Evolutionary conservation across 352 stramenopile genomes (phyloP), one percentile per base, ranked within the genome.

Genomic region (Hyaloperonospora arabidopsidis): DNA sequence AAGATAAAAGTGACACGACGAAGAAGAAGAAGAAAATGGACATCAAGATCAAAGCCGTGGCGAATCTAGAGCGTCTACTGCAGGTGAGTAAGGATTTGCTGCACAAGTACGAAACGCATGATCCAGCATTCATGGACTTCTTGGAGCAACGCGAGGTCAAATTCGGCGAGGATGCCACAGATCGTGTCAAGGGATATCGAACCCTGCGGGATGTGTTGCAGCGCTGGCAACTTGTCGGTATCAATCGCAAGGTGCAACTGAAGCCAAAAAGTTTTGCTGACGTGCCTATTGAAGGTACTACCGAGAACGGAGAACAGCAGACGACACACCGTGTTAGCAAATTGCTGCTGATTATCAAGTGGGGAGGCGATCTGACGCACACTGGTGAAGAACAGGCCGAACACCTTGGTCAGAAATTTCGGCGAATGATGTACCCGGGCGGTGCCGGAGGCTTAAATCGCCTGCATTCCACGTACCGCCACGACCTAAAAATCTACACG

Each of bases 401-500:
- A 58, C 74, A 86, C 50, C 71, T 99, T 19, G 96, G 97, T 1
- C 87, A 95, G 29, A 85, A 84, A 41, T 90, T 95, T 51, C 76
- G 88, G 2, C 75, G 87, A 19, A 89, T 87, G 65, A 87, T 97
- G 77, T 97, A 96, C 49, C 88, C 87, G 0, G 86, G 86, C 39
- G 86, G 89, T n/a, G 87, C 94, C 45, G 95, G 95, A 14, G 97
- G 96, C 2, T 89, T 99, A 43, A 93, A 99, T 44, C 89, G 97
- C 28, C 74, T 99, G 34, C 97, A 99, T 78, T 98, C 96, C 41
- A 99, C 97, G 1, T 99, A 97, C 64, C 89, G 97, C 2, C 97
- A 99, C 76, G 97, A 99, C 67, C 72, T 99, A 12, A 99, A 99
- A 70, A 99, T 99, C 52, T 99, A 99, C 70, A 98, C 96, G 3